Evolutionary conservation across 176 grass and related monocot species (phyloP).

Genomic region (Eleusine coracana): DNA sequence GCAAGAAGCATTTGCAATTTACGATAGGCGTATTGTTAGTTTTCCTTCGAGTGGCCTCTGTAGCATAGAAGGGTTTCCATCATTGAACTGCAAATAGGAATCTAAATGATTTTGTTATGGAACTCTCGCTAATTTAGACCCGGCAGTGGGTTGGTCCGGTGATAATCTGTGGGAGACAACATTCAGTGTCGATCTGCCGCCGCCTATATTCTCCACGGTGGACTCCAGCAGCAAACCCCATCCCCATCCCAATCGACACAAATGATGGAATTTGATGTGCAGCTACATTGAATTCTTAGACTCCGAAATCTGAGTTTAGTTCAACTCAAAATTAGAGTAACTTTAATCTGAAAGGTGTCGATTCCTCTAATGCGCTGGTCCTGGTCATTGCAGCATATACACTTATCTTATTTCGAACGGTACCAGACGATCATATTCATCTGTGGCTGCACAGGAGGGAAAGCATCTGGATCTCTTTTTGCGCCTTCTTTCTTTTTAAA

Average conservation of each 20-base stretch:
- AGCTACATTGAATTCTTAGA: too few relatives aligned
- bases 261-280: not conserved
- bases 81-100: not conserved
- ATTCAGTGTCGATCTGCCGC: not conserved
- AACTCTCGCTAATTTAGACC: not conserved
- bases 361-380: not conserved
- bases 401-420: conserved; percentile 17
- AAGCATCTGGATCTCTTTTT: conserved; percentile 56
- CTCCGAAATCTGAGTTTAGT: not conserved
- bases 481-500: conserved; percentile 25
- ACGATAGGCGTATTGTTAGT: not conserved
- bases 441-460: conserved; percentile 33
- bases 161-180: not conserved
- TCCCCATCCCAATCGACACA: too few relatives aligned
- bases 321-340: not conserved
- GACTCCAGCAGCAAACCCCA: too few relatives aligned
- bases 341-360: conserved; percentile 15
- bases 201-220: not conserved
- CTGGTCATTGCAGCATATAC: not conserved
- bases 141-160: not conserved
- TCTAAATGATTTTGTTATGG: not conserved
- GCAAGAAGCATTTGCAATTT: not conserved
- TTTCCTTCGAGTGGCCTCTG: not conserved
- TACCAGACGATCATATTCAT: conserved; percentile 21
- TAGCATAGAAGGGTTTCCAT: too few relatives aligned